phyloP scores from a whole-genome alignment of 495 filamentous ascomycete species.

The Apodospora peruviana region DNA sequence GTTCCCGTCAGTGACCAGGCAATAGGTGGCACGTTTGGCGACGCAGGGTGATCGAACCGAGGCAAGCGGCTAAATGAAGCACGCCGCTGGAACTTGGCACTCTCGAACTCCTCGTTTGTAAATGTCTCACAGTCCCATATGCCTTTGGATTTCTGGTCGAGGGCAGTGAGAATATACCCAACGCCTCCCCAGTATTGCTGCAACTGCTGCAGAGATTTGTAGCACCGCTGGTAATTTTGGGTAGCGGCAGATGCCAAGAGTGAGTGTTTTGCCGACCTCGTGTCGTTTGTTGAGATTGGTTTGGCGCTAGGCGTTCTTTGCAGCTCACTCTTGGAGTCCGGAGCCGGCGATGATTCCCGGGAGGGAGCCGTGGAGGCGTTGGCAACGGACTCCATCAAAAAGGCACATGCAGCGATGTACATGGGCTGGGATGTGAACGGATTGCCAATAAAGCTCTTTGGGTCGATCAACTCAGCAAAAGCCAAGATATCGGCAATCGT shows the following conservation, averaged over 20 bases:
- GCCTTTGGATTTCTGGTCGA: conserved; percentile 84
- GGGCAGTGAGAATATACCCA: conserved; percentile 75
- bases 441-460: conserved; percentile 74
- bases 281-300: conserved; percentile 27
- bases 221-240: conserved; percentile 76
- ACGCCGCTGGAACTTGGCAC: conserved; percentile 49
- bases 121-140: conserved; percentile 77
- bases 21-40: conserved; percentile 50
- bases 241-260: conserved; percentile 69
- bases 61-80: conserved; percentile 33
- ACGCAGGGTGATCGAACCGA: conserved; percentile 29
- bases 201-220: conserved; percentile 69
- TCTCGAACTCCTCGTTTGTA: conserved; percentile 72
- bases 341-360: conserved; percentile 40
- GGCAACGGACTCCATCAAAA: conserved; percentile 72
- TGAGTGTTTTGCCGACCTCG: conserved; percentile 59
- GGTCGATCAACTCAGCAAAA: conserved; percentile 73
- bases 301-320: conserved; percentile 5
- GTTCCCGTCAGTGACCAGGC: conserved; percentile 77
- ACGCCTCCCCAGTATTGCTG: conserved; percentile 79
- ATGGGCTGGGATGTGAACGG: conserved; percentile 87
- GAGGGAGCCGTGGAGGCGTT: conserved; percentile 53
- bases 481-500: conserved; percentile 80
- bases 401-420: conserved; percentile 83
- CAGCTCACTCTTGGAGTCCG: conserved; percentile 15